phyloP scores from a whole-genome alignment of 1,139 yeast genomes.

The Geotrichum citri-aurantii region DNA sequence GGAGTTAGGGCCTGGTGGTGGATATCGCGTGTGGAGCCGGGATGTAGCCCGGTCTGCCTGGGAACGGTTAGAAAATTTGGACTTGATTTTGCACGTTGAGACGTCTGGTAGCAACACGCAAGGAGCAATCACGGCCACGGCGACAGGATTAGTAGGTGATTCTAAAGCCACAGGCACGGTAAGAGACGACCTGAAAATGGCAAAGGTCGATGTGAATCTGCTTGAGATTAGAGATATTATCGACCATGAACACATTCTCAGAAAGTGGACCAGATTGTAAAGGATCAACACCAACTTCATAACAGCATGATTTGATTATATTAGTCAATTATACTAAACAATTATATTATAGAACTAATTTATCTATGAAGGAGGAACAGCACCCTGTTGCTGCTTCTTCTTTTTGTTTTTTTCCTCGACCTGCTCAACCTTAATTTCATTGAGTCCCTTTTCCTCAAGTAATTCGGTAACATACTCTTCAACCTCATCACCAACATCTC shows the following conservation, averaged over 20 bases:
- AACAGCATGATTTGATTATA: not conserved
- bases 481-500: conserved; percentile 92
- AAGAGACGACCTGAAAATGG: conserved; percentile 33
- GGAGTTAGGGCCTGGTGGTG: conserved; percentile 22
- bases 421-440: conserved; percentile 81
- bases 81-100: conserved; percentile 28
- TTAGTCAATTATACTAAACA: no score
- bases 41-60: conserved; percentile 35
- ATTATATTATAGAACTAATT: no score
- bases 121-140: conserved; percentile 11
- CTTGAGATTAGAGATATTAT: conserved; percentile 33
- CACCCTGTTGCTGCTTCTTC: conserved; percentile 38
- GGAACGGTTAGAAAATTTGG: conserved; percentile 34
- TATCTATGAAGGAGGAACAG: conserved; percentile 7
- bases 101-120: conserved; percentile 15
- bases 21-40: conserved; percentile 34
- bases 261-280: conserved; percentile 31
- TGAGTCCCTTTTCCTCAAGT: conserved; percentile 74
- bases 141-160: conserved; percentile 1
- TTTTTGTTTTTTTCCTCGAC: conserved; percentile 77
- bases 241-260: conserved; percentile 30
- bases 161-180: conserved; percentile 14
- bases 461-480: conserved; percentile 67
- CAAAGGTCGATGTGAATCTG: conserved; percentile 34
- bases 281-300: not conserved